Conservation (phyloP, 1,284 basidiomycete species). For the Coriolopsis trogii region DNA sequence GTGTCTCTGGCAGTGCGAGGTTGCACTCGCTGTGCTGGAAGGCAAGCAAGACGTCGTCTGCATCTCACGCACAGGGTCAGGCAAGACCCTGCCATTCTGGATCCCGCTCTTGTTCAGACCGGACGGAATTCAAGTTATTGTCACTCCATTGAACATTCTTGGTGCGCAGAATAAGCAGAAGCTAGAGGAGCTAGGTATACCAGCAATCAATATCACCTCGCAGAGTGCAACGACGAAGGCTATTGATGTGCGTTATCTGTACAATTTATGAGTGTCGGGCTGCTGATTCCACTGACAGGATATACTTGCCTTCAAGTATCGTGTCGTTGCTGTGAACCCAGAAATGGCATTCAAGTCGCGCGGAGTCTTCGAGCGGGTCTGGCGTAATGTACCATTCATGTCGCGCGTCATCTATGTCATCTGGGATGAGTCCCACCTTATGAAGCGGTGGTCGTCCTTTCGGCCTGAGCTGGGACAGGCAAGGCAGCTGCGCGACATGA, state of each 20-base stretch:
- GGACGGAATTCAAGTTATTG: conserved; percentile 29
- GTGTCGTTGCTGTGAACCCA: conserved; percentile 36
- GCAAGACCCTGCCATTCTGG: conserved; percentile 37
- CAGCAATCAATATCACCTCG: conserved; percentile 25
- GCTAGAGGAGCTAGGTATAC: conserved; percentile 15
- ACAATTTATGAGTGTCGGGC: neutral
- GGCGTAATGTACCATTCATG: conserved; percentile 30
- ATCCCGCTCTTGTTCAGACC: conserved; percentile 32
- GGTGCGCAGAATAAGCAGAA: conserved; percentile 28
- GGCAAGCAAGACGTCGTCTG: conserved; percentile 23
- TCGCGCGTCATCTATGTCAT: conserved; percentile 31
- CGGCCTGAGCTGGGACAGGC: conserved; percentile 34
- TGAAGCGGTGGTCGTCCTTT: conserved; percentile 39
- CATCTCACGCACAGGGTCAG: conserved; percentile 30
- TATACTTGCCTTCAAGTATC: conserved; percentile 19
- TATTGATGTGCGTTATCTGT: conserved; percentile 32
- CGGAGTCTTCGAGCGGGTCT: conserved; percentile 29
- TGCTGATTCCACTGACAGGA: neutral
- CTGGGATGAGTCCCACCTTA: conserved; percentile 42
- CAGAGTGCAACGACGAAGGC: conserved; percentile 22
- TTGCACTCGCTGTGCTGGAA: conserved; percentile 10
- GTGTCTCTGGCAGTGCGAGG: conserved; percentile 26
- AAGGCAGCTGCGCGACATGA: conserved; percentile 30
- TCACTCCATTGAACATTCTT: conserved; percentile 33
- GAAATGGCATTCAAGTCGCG: conserved; percentile 33